These are phyloP conservation scores for Wickerhamomyces bisporus DNA, from an alignment of 805 yeast species.

Conservation along the genomic window DNA sequence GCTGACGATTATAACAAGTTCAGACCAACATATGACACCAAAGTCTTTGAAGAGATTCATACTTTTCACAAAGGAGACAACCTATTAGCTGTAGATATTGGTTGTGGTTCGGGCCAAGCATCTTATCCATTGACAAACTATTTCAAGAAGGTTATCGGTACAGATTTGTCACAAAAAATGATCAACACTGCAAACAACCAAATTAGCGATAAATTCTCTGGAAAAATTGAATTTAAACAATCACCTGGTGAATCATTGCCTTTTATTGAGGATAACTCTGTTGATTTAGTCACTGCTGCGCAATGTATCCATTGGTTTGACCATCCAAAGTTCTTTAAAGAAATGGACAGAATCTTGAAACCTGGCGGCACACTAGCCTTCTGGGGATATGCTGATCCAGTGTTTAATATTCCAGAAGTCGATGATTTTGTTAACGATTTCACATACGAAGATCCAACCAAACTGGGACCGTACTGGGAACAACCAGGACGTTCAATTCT, in stretches of 20 bases:
- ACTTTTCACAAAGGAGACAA: conserved; percentile 37
- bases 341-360: conserved; percentile 44
- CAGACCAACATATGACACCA: conserved; percentile 63
- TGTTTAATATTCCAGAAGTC: conserved; percentile 49
- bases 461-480: conserved; percentile 75
- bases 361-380: conserved; percentile 65
- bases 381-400: conserved; percentile 79
- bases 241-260: conserved; percentile 22
- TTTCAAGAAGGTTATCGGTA: conserved; percentile 52
- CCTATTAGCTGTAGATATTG: conserved; percentile 56
- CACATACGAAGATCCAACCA: conserved; percentile 41
- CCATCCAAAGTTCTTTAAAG: conserved; percentile 45
- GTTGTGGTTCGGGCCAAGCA: conserved; percentile 80
- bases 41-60: conserved; percentile 39
- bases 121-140: conserved; percentile 42
- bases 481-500: conserved; percentile 70
- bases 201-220: conserved; percentile 9
- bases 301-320: conserved; percentile 88
- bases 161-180: conserved; percentile 60
- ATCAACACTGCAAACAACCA: conserved; percentile 37
- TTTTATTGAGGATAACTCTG: conserved; percentile 31
- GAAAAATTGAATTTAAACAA: conserved; percentile 13
- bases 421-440: conserved; percentile 49
- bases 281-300: conserved; percentile 72
- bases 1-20: conserved; percentile 48